Evolutionary conservation across 441 rosid genomes (phyloP).

Genomic region (Gossypium lobatum): DNA sequence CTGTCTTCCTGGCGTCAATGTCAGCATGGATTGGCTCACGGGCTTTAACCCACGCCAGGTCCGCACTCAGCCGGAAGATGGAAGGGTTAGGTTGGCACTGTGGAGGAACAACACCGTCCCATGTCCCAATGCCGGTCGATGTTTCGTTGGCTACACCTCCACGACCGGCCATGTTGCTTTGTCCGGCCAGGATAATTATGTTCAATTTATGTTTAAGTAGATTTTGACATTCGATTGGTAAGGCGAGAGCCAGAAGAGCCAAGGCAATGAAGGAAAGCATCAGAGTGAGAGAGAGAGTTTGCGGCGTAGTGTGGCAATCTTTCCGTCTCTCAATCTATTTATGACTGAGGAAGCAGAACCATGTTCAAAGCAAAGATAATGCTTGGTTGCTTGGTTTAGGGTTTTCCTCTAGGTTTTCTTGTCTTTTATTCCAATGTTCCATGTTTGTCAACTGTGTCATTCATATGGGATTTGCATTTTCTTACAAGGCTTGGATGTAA

Average conservation of each 20-base stretch:
- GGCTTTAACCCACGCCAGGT: slow-evolving; percentile 57
- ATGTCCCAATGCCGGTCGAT: slow-evolving; percentile 28
- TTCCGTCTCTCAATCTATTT: slow-evolving; percentile 3
- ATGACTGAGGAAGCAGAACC: neutral
- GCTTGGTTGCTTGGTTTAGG: slow-evolving; percentile 12
- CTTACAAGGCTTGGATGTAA: neutral
- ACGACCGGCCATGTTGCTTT: slow-evolving; percentile 98
- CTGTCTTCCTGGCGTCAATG: slow-evolving; percentile 50
- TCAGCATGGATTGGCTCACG: slow-evolving; percentile 77
- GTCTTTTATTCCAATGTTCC: neutral
- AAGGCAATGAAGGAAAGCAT: slow-evolving; percentile 27
- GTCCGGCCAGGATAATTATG: slow-evolving; percentile 69
- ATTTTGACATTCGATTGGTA: slow-evolving; percentile 20
- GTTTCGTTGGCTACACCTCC: slow-evolving; percentile 62
- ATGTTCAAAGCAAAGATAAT: slow-evolving; percentile 2
- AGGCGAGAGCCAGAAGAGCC: slow-evolving; percentile 20
- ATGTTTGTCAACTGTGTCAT: neutral
- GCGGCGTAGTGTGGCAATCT: slow-evolving; percentile 13
- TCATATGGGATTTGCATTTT: neutral
- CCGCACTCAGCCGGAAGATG: slow-evolving; percentile 45
- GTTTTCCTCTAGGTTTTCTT: neutral
- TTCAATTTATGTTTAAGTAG: slow-evolving; percentile 22
- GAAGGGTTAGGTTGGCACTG: slow-evolving; percentile 64
- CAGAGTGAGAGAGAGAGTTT: neutral
- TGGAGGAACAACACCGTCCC: slow-evolving; percentile 71